Evolutionary conservation across 1,139 yeast genomes (phyloP).

Genomic region (Yarrowia galli): DNA sequence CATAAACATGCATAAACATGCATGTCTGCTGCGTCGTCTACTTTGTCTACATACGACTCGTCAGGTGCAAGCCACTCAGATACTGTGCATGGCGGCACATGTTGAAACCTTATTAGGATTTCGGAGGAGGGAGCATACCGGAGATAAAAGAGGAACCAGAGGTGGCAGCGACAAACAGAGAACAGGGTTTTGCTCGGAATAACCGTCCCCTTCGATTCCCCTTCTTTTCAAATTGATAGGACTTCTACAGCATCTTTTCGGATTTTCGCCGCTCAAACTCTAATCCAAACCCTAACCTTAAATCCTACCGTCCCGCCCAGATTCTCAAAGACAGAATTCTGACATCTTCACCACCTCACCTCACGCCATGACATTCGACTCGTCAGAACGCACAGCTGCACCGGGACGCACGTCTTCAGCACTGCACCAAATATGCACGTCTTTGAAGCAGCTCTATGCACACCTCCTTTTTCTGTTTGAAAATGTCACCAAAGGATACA

Average conservation of each 20-base stretch:
- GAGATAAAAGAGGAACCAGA: too few species aligned
- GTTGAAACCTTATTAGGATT: neutral
- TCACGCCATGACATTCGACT: neutral
- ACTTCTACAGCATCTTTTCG: too few species aligned
- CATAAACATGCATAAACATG: neutral
- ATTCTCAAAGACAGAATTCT: neutral
- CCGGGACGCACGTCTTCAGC: too few species aligned
- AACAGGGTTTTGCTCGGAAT: too few species aligned
- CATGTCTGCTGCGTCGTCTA: neutral
- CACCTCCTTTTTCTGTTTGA: neutral
- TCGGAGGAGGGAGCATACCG: neutral
- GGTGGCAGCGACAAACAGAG: too few species aligned
- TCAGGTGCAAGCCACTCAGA: constrained; percentile 12
- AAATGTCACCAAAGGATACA: constrained; percentile 40
- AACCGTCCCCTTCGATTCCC: too few species aligned
- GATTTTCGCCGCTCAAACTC: too few species aligned
- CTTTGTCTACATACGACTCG: neutral
- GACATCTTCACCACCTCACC: neutral
- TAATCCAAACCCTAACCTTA: neutral
- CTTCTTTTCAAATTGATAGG: too few species aligned
- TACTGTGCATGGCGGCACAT: constrained; percentile 21
- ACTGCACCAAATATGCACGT: neutral
- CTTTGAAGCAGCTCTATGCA: neutral
- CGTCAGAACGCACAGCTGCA: too few species aligned
- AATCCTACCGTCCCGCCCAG: neutral